Conservation (phyloP, 108 stramenopile species). For the Nitzschia palea region DNA sequence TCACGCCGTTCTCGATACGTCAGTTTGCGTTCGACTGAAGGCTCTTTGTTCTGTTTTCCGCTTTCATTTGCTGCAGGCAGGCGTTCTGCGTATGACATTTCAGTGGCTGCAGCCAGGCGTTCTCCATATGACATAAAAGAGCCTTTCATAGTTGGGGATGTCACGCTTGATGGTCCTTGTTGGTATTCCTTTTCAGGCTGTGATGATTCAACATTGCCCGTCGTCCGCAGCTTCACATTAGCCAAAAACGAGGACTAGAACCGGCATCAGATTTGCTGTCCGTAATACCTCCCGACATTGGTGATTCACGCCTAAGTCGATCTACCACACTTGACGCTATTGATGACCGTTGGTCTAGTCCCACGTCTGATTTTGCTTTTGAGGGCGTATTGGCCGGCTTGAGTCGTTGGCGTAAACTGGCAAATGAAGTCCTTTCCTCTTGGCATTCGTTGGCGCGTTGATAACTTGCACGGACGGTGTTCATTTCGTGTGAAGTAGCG, state of each 20-base stretch:
- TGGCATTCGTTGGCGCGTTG: conserved; percentile 17
- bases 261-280: conserved; percentile 17
- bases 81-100: not conserved
- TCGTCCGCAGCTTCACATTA: conserved; percentile 41
- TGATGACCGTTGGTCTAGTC: not conserved
- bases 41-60: no score
- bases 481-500: not conserved
- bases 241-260: conserved; percentile 39
- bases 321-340: conserved; percentile 1
- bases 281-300: not conserved
- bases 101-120: not conserved
- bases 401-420: conserved; percentile 8
- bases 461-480: not conserved
- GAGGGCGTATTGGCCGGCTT: not conserved
- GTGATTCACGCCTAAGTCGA: conserved; percentile 18
- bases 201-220: not conserved
- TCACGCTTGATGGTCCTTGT: not conserved
- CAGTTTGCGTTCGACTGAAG: conserved; percentile 25
- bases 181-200: not conserved
- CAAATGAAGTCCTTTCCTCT: conserved; percentile 14
- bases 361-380: conserved; percentile 25
- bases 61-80: no score
- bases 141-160: not conserved
- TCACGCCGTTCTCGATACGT: conserved; percentile 42
- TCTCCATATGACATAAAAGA: not conserved